Conservation (phyloP, 2,329 filamentous ascomycete species). For the Dactylellina parvicollis region DNA sequence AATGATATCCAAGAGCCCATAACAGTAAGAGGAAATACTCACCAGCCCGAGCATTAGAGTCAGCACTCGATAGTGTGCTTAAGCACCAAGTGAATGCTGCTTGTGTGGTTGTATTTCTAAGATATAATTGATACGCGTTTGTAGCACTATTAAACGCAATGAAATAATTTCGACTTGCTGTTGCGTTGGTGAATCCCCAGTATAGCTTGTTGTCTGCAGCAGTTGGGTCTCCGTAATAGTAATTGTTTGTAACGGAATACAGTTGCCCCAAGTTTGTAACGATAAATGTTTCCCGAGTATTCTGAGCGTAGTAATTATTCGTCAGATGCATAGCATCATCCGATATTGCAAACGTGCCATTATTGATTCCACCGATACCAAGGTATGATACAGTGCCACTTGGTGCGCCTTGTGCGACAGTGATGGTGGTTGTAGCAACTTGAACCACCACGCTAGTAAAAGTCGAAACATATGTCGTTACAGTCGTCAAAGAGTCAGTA, state of each 20-base stretch:
- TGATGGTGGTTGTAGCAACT: conserved; percentile 7
- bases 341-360: conserved; percentile 7
- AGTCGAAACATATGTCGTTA: conserved; percentile 2
- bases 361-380: background rate
- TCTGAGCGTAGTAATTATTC: conserved; percentile 11
- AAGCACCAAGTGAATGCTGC: conserved; percentile 11
- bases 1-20: background rate
- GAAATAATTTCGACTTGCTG: conserved; percentile 13
- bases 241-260: conserved; percentile 16
- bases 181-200: conserved; percentile 8
- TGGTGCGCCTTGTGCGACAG: conserved; percentile 1
- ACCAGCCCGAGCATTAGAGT: conserved; percentile 12
- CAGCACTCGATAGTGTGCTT: conserved; percentile 1
- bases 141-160: background rate
- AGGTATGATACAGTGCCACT: conserved; percentile 6
- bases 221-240: conserved; percentile 14
- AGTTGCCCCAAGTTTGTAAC: conserved; percentile 2
- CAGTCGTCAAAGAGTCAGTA: conserved; percentile 5
- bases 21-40: background rate
- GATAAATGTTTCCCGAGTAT: conserved; percentile 13
- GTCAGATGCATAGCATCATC: conserved; percentile 17
- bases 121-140: conserved; percentile 16
- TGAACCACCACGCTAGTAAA: background rate
- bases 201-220: conserved; percentile 6
- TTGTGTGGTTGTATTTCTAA: conserved; percentile 1